phyloP scores from a whole-genome alignment of 306 rosid genomes.

The Trifolium dubium region DNA sequence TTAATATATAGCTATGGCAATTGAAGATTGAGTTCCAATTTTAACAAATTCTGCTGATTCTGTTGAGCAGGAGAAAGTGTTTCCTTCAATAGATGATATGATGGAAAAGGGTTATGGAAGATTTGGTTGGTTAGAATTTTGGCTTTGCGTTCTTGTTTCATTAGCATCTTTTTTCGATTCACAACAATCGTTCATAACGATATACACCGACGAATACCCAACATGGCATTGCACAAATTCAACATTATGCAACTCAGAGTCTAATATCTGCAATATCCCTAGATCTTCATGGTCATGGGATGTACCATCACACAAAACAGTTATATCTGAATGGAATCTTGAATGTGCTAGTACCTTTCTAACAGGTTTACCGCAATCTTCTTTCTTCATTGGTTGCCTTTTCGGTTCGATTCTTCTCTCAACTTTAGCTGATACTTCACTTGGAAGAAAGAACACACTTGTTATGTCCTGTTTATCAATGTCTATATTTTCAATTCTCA shows the following conservation, averaged over 20 bases:
- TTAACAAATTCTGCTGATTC: too few relatives aligned
- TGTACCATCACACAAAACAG: conserved; percentile 37
- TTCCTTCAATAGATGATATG: conserved; percentile 14
- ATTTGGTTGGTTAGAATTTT: conserved; percentile 36
- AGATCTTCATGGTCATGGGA: conserved; percentile 51
- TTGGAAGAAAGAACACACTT: conserved; percentile 54
- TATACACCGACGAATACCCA: conserved; percentile 51
- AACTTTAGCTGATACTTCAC: conserved; percentile 49
- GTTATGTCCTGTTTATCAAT: conserved; percentile 36
- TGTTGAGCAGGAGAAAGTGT: conserved; percentile 18
- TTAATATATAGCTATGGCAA: too few relatives aligned
- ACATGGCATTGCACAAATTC: conserved; percentile 52
- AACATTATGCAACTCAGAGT: conserved; percentile 10
- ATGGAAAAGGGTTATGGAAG: conserved; percentile 15
- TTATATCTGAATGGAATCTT: conserved; percentile 53
- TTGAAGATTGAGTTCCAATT: too few relatives aligned
- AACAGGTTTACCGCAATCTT: conserved; percentile 43
- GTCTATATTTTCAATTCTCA: conserved; percentile 35
- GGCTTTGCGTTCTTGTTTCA: conserved; percentile 47
- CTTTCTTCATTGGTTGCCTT: conserved; percentile 49
- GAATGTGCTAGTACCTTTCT: conserved; percentile 47
- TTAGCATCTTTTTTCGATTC: conserved; percentile 48
- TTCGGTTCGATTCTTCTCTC: conserved; percentile 46
- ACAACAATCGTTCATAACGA: conserved; percentile 52
- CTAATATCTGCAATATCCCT: conserved; percentile 47